Percentiles rank a stretch among this genome's conserved stretches.
phyloP scores from a whole-genome alignment of 805 yeast species.

The Ascoidea rubescens region DNA sequence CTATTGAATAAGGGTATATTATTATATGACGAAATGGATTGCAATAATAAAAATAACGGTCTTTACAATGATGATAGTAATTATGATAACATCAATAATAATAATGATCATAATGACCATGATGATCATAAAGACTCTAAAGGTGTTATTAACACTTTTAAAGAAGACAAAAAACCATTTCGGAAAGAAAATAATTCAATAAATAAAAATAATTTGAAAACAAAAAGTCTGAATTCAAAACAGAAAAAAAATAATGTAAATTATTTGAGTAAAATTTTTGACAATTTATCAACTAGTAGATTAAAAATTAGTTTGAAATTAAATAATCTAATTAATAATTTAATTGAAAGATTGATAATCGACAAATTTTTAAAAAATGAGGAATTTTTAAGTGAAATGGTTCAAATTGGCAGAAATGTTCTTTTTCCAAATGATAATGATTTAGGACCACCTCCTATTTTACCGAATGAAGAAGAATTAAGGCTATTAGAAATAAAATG shows the following conservation, averaged over 20 bases:
- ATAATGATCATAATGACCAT: neutral
- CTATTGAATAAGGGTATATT: too few species aligned
- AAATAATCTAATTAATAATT: conserved; percentile 12
- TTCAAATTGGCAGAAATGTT: conserved; percentile 20
- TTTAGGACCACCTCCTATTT: conserved; percentile 33
- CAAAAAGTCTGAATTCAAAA: too few species aligned
- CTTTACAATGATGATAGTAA: neutral
- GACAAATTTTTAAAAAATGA: conserved; percentile 10
- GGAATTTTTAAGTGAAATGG: conserved; percentile 10
- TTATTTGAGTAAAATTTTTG: too few species aligned
- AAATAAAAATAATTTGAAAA: too few species aligned
- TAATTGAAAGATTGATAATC: conserved; percentile 11
- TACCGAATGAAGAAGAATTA: conserved; percentile 28
- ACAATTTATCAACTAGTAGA: neutral
- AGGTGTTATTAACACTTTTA: too few species aligned
- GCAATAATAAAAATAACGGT: neutral
- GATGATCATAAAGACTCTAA: neutral
- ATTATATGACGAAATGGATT: neutral
- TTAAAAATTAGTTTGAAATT: conserved; percentile 2
- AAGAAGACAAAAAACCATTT: too few species aligned
- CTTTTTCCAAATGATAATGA: conserved; percentile 34
- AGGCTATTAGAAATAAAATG: conserved; percentile 15
- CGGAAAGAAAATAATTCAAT: too few species aligned
- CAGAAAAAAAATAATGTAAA: too few species aligned
- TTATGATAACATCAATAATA: too few species aligned